Percentiles rank a stretch among this genome's conserved stretches.
Conservation (phyloP, 192 early-diverging fungal species). For the Linnemannia exigua region DNA sequence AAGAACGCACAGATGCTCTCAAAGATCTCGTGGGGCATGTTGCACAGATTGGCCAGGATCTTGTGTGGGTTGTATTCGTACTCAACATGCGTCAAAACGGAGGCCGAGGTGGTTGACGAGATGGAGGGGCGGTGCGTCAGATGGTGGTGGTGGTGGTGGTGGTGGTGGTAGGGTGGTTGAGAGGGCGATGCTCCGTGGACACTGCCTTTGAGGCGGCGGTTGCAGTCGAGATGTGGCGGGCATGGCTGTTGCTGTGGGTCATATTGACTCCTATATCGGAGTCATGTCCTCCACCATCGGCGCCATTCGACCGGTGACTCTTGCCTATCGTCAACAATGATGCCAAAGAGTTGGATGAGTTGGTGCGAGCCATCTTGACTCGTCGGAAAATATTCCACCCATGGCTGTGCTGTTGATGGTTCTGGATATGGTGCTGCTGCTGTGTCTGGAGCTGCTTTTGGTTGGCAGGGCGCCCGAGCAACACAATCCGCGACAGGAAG, state of each 20-base stretch:
- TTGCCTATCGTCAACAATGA: constrained; percentile 42
- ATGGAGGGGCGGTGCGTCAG: background rate
- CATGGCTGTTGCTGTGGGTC: constrained; percentile 34
- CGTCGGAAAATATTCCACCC: constrained; percentile 52
- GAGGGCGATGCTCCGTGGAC: background rate
- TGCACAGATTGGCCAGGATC: constrained; percentile 41
- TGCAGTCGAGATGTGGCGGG: constrained; percentile 14
- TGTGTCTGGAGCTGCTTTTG: constrained; percentile 32
- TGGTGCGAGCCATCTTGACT: constrained; percentile 35
- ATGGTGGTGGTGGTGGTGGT: constrained; percentile 5
- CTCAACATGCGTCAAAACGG: background rate
- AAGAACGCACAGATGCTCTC: constrained; percentile 53
- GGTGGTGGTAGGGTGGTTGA: constrained; percentile 3
- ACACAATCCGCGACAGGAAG: constrained; percentile 44
- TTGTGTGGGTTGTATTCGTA: constrained; percentile 52
- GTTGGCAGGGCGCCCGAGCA: constrained; percentile 51
- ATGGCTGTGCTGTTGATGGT: constrained; percentile 23
- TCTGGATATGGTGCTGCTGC: constrained; percentile 44
- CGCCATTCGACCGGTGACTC: constrained; percentile 32
- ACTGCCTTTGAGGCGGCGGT: background rate
- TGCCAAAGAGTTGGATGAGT: constrained; percentile 46
- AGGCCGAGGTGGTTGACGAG: constrained; percentile 6
- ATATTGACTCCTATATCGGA: constrained; percentile 28
- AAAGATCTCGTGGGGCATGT: constrained; percentile 57
- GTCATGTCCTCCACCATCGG: constrained; percentile 41